Evolutionary conservation across 164 flowering plant species (phyloP).

Genomic region (Kalanchoe fedtschenkoi): DNA sequence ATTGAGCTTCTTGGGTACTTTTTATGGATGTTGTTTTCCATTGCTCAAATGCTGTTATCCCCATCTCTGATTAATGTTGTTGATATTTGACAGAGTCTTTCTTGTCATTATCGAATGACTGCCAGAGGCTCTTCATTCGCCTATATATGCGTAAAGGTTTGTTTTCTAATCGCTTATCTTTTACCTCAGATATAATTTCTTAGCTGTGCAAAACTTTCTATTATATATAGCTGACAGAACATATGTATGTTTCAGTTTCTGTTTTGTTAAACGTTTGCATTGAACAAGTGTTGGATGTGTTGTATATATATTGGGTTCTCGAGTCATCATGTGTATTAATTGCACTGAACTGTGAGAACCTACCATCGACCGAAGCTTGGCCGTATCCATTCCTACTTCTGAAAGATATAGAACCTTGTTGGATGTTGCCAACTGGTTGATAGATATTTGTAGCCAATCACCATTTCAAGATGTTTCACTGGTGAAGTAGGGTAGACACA

Average conservation of each 20-base stretch:
- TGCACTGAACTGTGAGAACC: too few species aligned
- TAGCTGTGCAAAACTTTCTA: neutral
- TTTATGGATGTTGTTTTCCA: neutral
- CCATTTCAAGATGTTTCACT: neutral
- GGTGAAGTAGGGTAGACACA: neutral
- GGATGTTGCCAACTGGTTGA: neutral
- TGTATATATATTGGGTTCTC: too few species aligned
- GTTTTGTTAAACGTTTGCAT: neutral
- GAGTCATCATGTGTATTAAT: too few species aligned
- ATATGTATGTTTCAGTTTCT: neutral
- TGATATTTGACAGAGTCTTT: constrained; percentile 49
- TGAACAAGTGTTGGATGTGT: neutral
- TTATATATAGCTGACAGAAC: neutral
- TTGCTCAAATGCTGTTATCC: constrained; percentile 4
- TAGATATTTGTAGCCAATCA: neutral
- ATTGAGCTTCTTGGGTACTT: constrained; percentile 49
- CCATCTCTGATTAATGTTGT: constrained; percentile 6
- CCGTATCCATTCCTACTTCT: too few species aligned
- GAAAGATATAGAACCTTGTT: neutral
- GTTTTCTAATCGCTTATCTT: neutral
- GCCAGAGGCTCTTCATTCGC: constrained; percentile 83
- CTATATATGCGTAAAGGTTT: constrained; percentile 83
- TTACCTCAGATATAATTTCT: neutral
- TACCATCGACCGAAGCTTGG: too few species aligned
- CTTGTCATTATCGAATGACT: constrained; percentile 50